Evolutionary conservation across 208 protist species (phyloP).

Genomic region (Wallacemonas sp.): DNA sequence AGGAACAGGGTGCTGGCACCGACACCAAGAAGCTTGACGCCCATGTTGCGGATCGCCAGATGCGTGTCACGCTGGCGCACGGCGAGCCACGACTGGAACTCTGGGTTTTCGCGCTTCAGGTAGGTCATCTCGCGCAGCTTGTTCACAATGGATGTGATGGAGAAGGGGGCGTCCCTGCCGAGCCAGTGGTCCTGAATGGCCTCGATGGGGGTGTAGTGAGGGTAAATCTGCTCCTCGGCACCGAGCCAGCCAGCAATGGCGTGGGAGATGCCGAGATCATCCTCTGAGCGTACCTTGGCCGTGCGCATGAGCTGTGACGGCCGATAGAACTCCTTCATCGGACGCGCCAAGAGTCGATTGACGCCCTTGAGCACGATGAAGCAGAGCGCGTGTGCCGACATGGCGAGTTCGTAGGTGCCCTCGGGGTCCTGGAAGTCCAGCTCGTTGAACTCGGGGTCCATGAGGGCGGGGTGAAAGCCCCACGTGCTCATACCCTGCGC

Average conservation of each 20-base stretch:
- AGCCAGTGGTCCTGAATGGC: slow-evolving; percentile 91
- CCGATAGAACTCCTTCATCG: slow-evolving; percentile 88
- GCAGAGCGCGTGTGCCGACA: slow-evolving; percentile 81
- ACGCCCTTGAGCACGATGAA: slow-evolving; percentile 75
- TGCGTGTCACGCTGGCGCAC: slow-evolving; percentile 75
- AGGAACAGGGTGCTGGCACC: slow-evolving; percentile 84
- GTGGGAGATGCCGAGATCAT: slow-evolving; percentile 76
- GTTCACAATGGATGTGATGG: slow-evolving; percentile 79
- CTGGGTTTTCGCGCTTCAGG: slow-evolving; percentile 82
- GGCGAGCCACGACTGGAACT: slow-evolving; percentile 89
- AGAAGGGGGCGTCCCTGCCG: slow-evolving; percentile 86
- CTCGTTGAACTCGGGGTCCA: slow-evolving; percentile 85
- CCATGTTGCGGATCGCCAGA: slow-evolving; percentile 81
- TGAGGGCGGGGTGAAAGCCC: slow-evolving; percentile 83
- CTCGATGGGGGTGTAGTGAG: slow-evolving; percentile 89
- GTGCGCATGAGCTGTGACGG: slow-evolving; percentile 84
- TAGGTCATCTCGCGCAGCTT: slow-evolving; percentile 91
- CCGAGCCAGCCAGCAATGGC: slow-evolving; percentile 89
- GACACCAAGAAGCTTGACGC: slow-evolving; percentile 80
- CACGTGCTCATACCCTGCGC: slow-evolving; percentile 81
- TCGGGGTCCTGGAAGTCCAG: slow-evolving; percentile 81
- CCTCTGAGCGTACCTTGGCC: slow-evolving; percentile 61
- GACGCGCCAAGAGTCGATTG: slow-evolving; percentile 66
- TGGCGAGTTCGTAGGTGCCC: slow-evolving; percentile 77
- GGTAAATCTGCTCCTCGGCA: slow-evolving; percentile 81